These are phyloP conservation scores for Wickerhamomyces silvicola DNA, from an alignment of 805 yeast species.

Conservation along the genomic window DNA sequence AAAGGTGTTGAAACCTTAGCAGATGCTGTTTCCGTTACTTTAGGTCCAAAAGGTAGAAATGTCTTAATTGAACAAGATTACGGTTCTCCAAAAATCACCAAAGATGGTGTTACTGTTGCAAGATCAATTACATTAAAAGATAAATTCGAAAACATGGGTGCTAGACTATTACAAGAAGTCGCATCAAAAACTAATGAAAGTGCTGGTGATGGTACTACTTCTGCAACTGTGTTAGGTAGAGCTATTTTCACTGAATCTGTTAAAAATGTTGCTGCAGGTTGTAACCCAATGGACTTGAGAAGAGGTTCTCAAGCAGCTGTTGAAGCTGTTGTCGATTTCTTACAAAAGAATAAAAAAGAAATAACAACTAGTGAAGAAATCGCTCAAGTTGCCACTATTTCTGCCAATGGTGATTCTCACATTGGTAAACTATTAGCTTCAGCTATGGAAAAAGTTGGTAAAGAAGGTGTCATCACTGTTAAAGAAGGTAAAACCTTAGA, in stretches of 20 bases:
- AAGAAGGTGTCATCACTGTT: conserved; percentile 98
- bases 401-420: conserved; percentile 95
- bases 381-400: conserved; percentile 97
- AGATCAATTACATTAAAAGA: conserved; percentile 78
- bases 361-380: conserved; percentile 94
- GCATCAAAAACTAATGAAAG: conserved; percentile 97
- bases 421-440: conserved; percentile 89
- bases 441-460: conserved; percentile 99
- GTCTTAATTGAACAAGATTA: conserved; percentile 95
- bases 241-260: conserved; percentile 95
- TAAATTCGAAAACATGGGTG: conserved; percentile 96
- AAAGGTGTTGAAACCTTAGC: conserved; percentile 83
- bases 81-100: conserved; percentile 97
- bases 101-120: conserved; percentile 99
- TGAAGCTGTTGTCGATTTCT: conserved; percentile 84
- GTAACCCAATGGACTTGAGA: conserved; percentile 99
- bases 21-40: conserved; percentile 95
- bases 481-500: conserved; percentile 97
- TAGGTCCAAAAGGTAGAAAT: conserved; percentile 98
- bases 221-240: conserved; percentile 95
- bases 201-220: conserved; percentile 99
- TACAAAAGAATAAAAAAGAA: conserved; percentile 87
- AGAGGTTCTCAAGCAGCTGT: conserved; percentile 98
- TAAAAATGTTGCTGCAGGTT: conserved; percentile 98
- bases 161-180: conserved; percentile 91